phyloP scores from a whole-genome alignment of 768 basidiomycete species.

The Lactarius sp. region DNA sequence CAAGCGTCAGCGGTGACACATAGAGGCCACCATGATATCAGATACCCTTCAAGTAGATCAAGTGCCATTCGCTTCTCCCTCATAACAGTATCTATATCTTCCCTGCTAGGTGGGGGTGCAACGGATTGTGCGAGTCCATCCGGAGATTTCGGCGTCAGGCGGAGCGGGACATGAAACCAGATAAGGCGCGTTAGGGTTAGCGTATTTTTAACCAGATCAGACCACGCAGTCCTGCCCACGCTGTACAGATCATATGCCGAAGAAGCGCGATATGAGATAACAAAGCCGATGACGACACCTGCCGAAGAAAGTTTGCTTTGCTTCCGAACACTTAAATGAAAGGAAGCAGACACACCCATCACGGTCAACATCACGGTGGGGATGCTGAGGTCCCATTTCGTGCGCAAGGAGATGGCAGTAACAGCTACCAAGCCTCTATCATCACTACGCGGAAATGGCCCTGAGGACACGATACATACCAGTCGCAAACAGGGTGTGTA shows the following conservation, averaged over 20 bases:
- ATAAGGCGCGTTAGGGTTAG: slow-evolving; percentile 49
- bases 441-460: not conserved
- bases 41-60: slow-evolving; percentile 53
- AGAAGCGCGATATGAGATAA: slow-evolving; percentile 54
- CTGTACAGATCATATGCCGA: slow-evolving; percentile 59
- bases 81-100: slow-evolving; percentile 51
- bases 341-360: not conserved
- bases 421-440: not conserved
- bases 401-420: not conserved
- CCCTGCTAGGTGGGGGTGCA: slow-evolving; percentile 31
- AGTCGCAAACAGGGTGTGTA: slow-evolving; percentile 55
- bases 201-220: slow-evolving; percentile 48
- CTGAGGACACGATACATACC: slow-evolving; percentile 31
- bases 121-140: slow-evolving; percentile 35
- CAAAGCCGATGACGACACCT: slow-evolving; percentile 56
- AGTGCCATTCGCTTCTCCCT: slow-evolving; percentile 56
- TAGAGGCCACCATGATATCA: not conserved
- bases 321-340: not conserved
- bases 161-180: slow-evolving; percentile 59
- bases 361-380: slow-evolving; percentile 8
- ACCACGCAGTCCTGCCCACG: slow-evolving; percentile 51
- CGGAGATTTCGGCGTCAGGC: slow-evolving; percentile 38
- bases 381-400: not conserved
- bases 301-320: slow-evolving; percentile 20
- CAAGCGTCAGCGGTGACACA: not conserved